Evolutionary conservation across 176 grass and related monocot species (phyloP).

Genomic region (Juncus inflexus): DNA sequence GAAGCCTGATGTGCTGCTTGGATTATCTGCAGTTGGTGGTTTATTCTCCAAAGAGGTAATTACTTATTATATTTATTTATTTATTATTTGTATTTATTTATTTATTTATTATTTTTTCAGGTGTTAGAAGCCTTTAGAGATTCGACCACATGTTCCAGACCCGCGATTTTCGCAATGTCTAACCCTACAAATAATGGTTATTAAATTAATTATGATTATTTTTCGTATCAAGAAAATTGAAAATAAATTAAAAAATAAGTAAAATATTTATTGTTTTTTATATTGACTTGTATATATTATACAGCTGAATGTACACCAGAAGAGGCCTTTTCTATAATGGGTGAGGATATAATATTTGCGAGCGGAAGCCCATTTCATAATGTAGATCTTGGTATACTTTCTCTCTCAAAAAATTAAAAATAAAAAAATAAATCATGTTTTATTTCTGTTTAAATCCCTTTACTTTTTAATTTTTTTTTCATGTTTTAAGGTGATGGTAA

Average conservation of each 20-base stretch:
- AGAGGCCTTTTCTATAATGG: slow-evolving; percentile 86
- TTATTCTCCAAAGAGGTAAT: slow-evolving; percentile 88
- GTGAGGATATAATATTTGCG: slow-evolving; percentile 78
- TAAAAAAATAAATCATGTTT: neutral
- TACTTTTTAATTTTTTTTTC: neutral
- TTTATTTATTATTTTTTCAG: slow-evolving; percentile 32
- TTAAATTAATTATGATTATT: slow-evolving; percentile 25
- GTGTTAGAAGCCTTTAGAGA: slow-evolving; percentile 91
- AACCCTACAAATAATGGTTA: slow-evolving; percentile 96
- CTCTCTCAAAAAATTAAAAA: slow-evolving; percentile 4
- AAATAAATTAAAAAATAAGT: neutral
- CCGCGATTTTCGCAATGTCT: slow-evolving; percentile 96
- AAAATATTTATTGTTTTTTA: slow-evolving; percentile 26
- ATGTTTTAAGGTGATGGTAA: slow-evolving; percentile 62
- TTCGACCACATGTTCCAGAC: slow-evolving; percentile 66
- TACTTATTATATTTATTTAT: slow-evolving; percentile 12
- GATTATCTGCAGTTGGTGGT: slow-evolving; percentile 97
- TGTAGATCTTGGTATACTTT: slow-evolving; percentile 72
- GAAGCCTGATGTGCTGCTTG: slow-evolving; percentile 96
- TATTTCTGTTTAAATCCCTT: neutral
- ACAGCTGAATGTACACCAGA: slow-evolving; percentile 88
- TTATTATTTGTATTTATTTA: neutral
- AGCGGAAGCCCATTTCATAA: slow-evolving; percentile 91
- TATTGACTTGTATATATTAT: slow-evolving; percentile 26
- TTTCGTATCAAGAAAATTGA: slow-evolving; percentile 23